Evolutionary conservation across 192 early-diverging fungal genomes (phyloP).

Genomic region (Gaertneriomyces semiglobifer): DNA sequence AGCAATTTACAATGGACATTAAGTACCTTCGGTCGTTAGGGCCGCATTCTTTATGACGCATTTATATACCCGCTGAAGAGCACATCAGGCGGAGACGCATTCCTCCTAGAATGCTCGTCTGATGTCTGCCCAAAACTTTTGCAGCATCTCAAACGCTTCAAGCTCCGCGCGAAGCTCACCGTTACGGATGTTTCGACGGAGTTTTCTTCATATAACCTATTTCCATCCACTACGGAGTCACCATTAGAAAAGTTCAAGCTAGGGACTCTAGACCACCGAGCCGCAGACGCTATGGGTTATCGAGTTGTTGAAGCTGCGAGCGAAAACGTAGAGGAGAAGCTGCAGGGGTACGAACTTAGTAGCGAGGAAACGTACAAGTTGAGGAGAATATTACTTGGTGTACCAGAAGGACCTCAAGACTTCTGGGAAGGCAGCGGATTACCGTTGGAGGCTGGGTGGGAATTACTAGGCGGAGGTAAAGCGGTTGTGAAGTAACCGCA

Average conservation of each 20-base stretch:
- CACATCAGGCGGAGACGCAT: no score
- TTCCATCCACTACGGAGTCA: no score
- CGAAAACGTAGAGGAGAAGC: no score
- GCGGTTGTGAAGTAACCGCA: neutral
- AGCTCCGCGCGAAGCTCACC: conserved; percentile 72
- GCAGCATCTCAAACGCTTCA: conserved; percentile 71
- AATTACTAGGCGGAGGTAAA: conserved; percentile 83
- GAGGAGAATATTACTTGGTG: conserved; percentile 76
- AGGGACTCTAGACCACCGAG: no score
- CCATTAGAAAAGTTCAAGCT: no score
- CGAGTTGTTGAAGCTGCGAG: no score
- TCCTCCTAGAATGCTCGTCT: no score
- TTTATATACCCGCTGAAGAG: conserved; percentile 78
- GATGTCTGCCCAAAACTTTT: conserved; percentile 30
- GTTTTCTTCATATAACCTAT: conserved; percentile 69
- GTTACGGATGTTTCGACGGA: conserved; percentile 63
- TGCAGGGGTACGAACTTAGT: no score
- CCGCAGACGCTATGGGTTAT: no score
- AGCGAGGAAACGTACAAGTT: conserved; percentile 58
- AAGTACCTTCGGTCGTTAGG: conserved; percentile 45
- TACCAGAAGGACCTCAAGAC: conserved; percentile 87
- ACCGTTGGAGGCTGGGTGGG: conserved; percentile 89
- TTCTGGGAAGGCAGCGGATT: conserved; percentile 66
- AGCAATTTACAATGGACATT: no score
- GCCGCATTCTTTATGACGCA: conserved; percentile 82